Percentiles rank a stretch among this genome's conserved stretches.
phyloP scores from a whole-genome alignment of 2,329 filamentous ascomycete genomes.

The Calonectria hongkongensis region DNA sequence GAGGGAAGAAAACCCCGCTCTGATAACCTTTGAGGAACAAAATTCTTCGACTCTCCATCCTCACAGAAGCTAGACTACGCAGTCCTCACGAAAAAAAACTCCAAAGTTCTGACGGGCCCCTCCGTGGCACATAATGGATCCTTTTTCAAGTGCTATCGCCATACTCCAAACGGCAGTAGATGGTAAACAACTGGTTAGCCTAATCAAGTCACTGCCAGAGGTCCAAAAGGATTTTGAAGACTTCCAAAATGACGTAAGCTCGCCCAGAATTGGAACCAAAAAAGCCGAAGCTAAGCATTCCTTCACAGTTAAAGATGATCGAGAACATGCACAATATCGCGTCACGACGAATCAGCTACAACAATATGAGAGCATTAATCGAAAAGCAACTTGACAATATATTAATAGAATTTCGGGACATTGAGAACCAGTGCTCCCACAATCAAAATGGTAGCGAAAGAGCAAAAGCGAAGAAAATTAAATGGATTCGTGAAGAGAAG shows the following conservation, averaged over 20 bases:
- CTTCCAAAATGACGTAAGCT: not conserved
- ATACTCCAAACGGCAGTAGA: not conserved
- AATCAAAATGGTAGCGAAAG: not conserved
- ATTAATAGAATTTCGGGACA: not conserved
- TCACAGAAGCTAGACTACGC: not conserved
- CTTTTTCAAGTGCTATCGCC: not conserved
- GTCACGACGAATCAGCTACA: not conserved
- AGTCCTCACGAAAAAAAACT: not conserved
- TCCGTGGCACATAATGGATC: not conserved
- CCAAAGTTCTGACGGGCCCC: not conserved
- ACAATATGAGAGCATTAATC: not conserved
- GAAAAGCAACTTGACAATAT: not conserved
- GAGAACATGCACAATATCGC: not conserved
- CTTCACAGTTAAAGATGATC: not conserved
- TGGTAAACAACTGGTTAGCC: not conserved
- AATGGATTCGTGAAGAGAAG: not conserved
- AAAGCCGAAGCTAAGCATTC: not conserved
- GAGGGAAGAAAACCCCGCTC: not conserved
- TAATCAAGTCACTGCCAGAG: not conserved
- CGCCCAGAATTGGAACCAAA: not conserved
- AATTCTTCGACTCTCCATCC: not conserved
- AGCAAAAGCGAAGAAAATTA: not conserved
- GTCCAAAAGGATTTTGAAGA: constrained; percentile 1
- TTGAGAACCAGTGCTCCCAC: not conserved
- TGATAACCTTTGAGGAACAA: not conserved